Evolutionary conservation across 2,329 filamentous ascomycete genomes (phyloP).

Genomic region (Pochonia chlamydosporia): DNA sequence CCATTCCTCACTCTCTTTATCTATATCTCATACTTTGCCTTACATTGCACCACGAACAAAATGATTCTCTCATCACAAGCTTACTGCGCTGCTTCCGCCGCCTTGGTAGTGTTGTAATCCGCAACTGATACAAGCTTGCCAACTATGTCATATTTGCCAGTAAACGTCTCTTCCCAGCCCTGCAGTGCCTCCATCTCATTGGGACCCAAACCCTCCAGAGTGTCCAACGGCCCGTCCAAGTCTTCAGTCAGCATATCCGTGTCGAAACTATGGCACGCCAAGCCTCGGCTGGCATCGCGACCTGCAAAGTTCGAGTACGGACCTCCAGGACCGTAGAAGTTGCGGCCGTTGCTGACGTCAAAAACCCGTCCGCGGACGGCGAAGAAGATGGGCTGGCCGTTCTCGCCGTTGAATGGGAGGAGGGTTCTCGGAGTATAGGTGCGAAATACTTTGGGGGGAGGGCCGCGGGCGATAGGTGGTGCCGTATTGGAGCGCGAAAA

Average conservation of each 20-base stretch:
- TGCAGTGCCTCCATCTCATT: slow-evolving; percentile 79
- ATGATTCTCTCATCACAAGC: background rate
- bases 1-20: too few species aligned
- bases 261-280: slow-evolving; percentile 91
- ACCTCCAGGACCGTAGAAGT: slow-evolving; percentile 94
- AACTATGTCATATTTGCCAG: slow-evolving; percentile 92
- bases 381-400: slow-evolving; percentile 73
- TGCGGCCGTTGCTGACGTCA: slow-evolving; percentile 78
- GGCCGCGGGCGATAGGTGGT: slow-evolving; percentile 42
- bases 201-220: slow-evolving; percentile 60
- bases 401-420: slow-evolving; percentile 75
- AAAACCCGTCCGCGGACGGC: slow-evolving; percentile 90
- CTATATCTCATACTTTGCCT: too few species aligned
- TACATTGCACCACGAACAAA: too few species aligned
- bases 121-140: slow-evolving; percentile 66
- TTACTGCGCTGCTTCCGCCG: background rate
- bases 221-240: slow-evolving; percentile 75
- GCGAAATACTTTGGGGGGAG: slow-evolving; percentile 56
- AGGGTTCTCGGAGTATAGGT: slow-evolving; percentile 74
- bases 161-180: slow-evolving; percentile 91
- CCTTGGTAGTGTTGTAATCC: slow-evolving; percentile 25
- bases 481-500: slow-evolving; percentile 45
- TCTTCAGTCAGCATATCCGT: slow-evolving; percentile 92
- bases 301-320: slow-evolving; percentile 97
- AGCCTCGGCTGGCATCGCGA: slow-evolving; percentile 78